phyloP scores from a whole-genome alignment of 345 rosid species.

The Eucalyptus sp. region DNA sequence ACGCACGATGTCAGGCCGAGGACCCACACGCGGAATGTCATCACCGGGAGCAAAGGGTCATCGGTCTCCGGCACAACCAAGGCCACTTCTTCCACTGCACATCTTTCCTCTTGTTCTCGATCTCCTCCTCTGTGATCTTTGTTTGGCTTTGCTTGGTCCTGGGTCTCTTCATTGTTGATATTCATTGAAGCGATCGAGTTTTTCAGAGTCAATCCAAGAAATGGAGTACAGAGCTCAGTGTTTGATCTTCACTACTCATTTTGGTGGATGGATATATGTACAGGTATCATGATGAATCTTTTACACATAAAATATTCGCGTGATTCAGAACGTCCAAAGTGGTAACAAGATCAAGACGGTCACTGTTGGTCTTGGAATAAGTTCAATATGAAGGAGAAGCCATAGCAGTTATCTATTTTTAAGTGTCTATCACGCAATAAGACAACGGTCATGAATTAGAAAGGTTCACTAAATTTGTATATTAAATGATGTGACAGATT shows the following conservation, averaged over 20 bases:
- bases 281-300: not conserved
- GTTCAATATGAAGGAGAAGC: not conserved
- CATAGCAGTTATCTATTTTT: not conserved
- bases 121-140: not conserved
- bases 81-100: constrained; percentile 73
- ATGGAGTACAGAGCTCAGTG: not conserved
- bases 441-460: not conserved
- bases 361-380: not conserved
- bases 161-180: not conserved
- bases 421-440: not conserved
- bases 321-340: not conserved
- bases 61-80: constrained; percentile 85
- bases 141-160: not conserved
- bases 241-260: not conserved
- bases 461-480: not conserved
- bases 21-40: constrained; percentile 92
- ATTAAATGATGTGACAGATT: not conserved
- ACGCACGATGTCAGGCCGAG: constrained; percentile 59
- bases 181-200: not conserved
- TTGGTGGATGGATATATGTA: not conserved
- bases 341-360: not conserved
- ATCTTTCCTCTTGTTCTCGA: constrained; percentile 28
- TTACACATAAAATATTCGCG: not conserved
- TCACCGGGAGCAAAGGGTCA: constrained; percentile 66
- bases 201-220: not conserved